Base-by-base conservation (phyloP, 352 stramenopile genomes). In the Paralagenidium karlingii region DNA sequence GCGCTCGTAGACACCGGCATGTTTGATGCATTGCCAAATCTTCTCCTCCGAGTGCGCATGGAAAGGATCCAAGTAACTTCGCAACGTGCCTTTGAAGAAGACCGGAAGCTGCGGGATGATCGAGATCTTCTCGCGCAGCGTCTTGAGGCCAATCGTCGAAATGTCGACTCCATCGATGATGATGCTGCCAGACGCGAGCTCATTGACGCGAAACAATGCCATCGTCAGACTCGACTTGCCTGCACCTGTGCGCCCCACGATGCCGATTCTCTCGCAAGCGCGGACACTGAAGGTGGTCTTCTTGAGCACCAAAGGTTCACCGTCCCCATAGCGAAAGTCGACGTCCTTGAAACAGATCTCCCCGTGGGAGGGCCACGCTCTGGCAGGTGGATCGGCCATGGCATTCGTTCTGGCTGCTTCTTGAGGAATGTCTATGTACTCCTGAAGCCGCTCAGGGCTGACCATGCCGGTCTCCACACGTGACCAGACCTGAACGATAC, bases 51-150 rank as follows among this genome's bases (percentile, higher is more conserved):
- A 46, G 53, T 71, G 84, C 44, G 87, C 52, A 19, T 70, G 60
- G 45, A 94, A 97, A 25, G 94, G 91, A 53, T 98, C 85, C 12
- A 98, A 51, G 46, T 96, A 96, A 31, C 81, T 63, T 25, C 92
- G 71, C 20, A 99, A 45, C 24, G 85, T 95, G 21, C 75, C 91
- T 18, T 84, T 77, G 54, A 97, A 97, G 11, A 98, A 57, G 25
- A 92, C 77, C 28, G 78, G 93, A 37, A 53, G 81, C 49, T 97
- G 94, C n/a, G 94, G 91, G 37, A 99, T 96, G 30, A 97, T 95
- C 2, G 88, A 79, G 12, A 97, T 54, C 12, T 64, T 67, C 19
- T 78, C 65, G 41, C 91, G 73, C 33, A 97, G 66, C 41, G 92
- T 84, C 8, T 57, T 63, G 30, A 98, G 58, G 10, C 77, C 68